phyloP scores from a whole-genome alignment of 2,329 filamentous ascomycete genomes.

The Neofusicoccum parvum region DNA sequence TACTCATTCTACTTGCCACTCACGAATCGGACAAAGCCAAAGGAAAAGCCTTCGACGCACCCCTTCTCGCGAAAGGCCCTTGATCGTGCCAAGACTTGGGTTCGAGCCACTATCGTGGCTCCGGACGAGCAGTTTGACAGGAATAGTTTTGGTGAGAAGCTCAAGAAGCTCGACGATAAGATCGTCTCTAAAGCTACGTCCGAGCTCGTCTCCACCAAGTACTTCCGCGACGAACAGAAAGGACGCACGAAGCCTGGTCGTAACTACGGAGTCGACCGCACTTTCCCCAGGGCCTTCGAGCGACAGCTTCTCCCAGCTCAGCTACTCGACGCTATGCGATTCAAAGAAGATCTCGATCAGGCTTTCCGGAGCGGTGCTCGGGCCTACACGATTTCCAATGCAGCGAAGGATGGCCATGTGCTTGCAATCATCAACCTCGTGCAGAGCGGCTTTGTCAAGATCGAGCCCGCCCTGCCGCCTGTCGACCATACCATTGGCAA shows the following conservation, averaged over 20 bases:
- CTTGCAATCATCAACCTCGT: conserved; percentile 69
- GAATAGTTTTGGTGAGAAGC: conserved; percentile 43
- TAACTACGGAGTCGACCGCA: conserved; percentile 65
- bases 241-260: conserved; percentile 60
- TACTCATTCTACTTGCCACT: conserved; percentile 20
- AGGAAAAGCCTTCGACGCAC: neutral
- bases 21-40: conserved; percentile 30
- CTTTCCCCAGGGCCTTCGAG: conserved; percentile 59
- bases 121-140: conserved; percentile 43
- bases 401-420: conserved; percentile 64
- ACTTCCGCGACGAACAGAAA: conserved; percentile 65
- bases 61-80: neutral
- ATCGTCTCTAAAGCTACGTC: conserved; percentile 53
- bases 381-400: conserved; percentile 51
- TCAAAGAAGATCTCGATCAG: conserved; percentile 63
- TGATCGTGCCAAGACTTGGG: conserved; percentile 33
- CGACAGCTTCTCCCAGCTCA: conserved; percentile 38
- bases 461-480: conserved; percentile 59
- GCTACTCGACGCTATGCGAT: conserved; percentile 56
- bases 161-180: conserved; percentile 36
- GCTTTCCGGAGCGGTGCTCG: conserved; percentile 44
- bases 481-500: conserved; percentile 50
- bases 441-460: conserved; percentile 57
- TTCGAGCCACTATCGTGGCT: conserved; percentile 49
- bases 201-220: conserved; percentile 54